Evolutionary conservation across 2,329 filamentous ascomycete species (phyloP).

Genomic region (Alternaria arbusti): DNA sequence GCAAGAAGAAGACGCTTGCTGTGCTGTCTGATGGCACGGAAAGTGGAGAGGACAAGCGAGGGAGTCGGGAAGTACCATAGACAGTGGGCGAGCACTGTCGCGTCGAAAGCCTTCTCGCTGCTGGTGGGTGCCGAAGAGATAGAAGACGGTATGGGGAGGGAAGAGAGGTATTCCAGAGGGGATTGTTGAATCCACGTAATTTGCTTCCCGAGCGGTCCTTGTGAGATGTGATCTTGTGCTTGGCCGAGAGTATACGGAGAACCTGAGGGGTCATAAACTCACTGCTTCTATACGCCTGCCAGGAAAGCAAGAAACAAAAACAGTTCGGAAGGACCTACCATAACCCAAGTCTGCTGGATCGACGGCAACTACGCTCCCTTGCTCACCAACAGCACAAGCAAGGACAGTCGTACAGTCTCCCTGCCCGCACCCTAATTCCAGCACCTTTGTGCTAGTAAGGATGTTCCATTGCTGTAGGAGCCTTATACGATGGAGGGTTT

Average conservation of each 20-base stretch:
- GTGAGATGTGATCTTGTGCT: conserved; percentile 55
- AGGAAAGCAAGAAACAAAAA: neutral
- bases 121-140: conserved; percentile 7
- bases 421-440: conserved; percentile 67
- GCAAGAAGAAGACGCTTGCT: conserved; percentile 52
- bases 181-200: conserved; percentile 55
- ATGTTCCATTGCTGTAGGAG: conserved; percentile 32
- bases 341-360: conserved; percentile 62
- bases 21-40: conserved; percentile 45
- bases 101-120: conserved; percentile 48
- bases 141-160: conserved; percentile 4
- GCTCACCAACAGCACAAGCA: conserved; percentile 55
- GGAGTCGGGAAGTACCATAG: conserved; percentile 62
- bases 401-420: conserved; percentile 64
- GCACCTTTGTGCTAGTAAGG: conserved; percentile 49
- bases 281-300: neutral
- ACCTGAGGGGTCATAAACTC: conserved; percentile 11
- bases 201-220: conserved; percentile 48
- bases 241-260: conserved; percentile 58
- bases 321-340: conserved; percentile 31
- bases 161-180: conserved; percentile 36
- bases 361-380: conserved; percentile 55
- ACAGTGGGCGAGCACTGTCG: conserved; percentile 58
- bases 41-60: conserved; percentile 44
- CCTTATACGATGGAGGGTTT: conserved; percentile 31